These are phyloP conservation scores for Karstenula rhodostoma DNA, from an alignment of 2,329 filamentous ascomycete genomes.

Conservation along the genomic window DNA sequence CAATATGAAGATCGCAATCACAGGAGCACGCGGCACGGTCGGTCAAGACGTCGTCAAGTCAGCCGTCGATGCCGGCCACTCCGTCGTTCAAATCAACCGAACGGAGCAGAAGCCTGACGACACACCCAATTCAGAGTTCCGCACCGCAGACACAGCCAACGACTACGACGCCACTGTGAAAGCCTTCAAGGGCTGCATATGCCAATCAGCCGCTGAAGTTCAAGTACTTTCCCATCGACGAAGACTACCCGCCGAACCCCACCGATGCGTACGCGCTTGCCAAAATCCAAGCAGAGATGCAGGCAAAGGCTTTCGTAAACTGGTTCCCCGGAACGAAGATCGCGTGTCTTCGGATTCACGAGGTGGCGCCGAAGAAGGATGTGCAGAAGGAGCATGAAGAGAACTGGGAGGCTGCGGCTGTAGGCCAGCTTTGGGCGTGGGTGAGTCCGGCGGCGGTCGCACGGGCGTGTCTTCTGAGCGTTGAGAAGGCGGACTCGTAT, in stretches of 20 bases:
- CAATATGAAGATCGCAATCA: conserved; percentile 27
- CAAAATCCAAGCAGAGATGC: conserved; percentile 48
- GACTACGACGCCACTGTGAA: conserved; percentile 43
- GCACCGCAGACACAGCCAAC: conserved; percentile 43
- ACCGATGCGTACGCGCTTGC: conserved; percentile 50
- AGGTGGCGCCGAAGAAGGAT: conserved; percentile 41
- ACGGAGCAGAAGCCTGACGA: conserved; percentile 39
- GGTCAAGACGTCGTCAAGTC: conserved; percentile 31
- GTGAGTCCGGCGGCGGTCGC: conserved; percentile 47
- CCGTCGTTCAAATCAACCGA: conserved; percentile 47
- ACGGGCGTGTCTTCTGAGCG: conserved; percentile 45
- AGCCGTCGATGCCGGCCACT: conserved; percentile 42
- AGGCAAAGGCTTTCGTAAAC: conserved; percentile 44
- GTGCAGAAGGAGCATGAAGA: conserved; percentile 45
- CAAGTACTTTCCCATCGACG: conserved; percentile 51
- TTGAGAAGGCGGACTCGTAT: conserved; percentile 43
- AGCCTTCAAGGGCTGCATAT: conserved; percentile 49
- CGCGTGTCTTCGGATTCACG: conserved; percentile 50
- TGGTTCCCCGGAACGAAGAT: conserved; percentile 52
- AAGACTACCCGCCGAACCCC: conserved; percentile 43
- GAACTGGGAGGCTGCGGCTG: conserved; percentile 45
- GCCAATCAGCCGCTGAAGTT: conserved; percentile 46
- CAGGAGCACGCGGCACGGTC: conserved; percentile 23
- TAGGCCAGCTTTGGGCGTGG: conserved; percentile 51
- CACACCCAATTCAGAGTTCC: conserved; percentile 44